A percentile compares a stretch with the other conserved stretches of the same genome.
Evolutionary conservation across 2,329 filamentous ascomycete species (phyloP).

Genomic region (Thelonectria blattea): DNA sequence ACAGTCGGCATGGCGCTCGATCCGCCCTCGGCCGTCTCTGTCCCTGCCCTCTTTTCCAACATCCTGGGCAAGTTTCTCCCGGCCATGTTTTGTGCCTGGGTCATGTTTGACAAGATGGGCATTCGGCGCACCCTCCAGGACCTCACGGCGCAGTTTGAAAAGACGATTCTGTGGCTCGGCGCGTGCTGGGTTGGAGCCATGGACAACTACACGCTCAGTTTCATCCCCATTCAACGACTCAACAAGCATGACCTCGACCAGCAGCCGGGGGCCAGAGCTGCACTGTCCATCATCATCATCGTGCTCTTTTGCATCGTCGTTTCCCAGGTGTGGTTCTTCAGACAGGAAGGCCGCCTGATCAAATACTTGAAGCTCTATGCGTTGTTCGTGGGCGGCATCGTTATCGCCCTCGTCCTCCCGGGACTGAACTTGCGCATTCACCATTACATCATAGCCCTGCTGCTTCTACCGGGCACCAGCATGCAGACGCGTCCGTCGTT

Average conservation of each 20-base stretch:
- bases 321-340: constrained; percentile 84
- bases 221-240: constrained; percentile 92
- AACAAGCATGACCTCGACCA: constrained; percentile 86
- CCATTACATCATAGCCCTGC: constrained; percentile 88
- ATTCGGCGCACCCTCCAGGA: constrained; percentile 73
- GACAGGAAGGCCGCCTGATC: constrained; percentile 80
- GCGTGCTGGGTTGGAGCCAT: constrained; percentile 89
- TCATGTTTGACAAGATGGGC: constrained; percentile 84
- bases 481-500: constrained; percentile 86
- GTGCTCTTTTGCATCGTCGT: constrained; percentile 71
- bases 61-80: constrained; percentile 84
- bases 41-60: constrained; percentile 76
- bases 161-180: constrained; percentile 88
- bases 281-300: constrained; percentile 78
- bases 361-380: constrained; percentile 80
- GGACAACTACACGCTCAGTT: constrained; percentile 93
- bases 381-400: constrained; percentile 68
- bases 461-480: constrained; percentile 85
- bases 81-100: constrained; percentile 84
- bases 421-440: constrained; percentile 86
- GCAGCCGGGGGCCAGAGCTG: constrained; percentile 86
- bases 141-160: constrained; percentile 84
- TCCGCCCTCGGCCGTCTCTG: constrained; percentile 71
- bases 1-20: constrained; percentile 91
- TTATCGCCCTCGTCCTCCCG: constrained; percentile 75